A percentile compares a stretch with the other conserved stretches of the same genome.
Conservation (phyloP, 2,329 filamentous ascomycete species). For the Cryphonectria naterciae region DNA sequence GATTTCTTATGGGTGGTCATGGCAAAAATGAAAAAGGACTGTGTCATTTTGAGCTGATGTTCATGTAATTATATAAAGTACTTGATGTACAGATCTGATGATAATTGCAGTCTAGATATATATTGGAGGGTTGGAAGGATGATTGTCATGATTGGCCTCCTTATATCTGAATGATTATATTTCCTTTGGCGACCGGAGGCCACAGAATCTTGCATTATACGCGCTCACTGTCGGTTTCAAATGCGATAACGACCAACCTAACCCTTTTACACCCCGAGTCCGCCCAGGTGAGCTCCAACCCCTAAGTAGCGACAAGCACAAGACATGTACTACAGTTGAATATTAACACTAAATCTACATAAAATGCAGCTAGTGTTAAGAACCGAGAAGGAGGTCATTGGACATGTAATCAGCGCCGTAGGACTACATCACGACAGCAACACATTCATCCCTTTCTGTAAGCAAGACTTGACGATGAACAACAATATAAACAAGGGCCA, state of each 20-base stretch:
- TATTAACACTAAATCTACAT: background rate
- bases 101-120: too few relatives aligned
- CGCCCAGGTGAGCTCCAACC: background rate
- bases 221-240: background rate
- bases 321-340: background rate
- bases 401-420: background rate
- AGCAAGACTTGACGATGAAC: background rate
- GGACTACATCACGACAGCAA: too few relatives aligned
- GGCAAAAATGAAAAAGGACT: background rate
- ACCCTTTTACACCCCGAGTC: background rate
- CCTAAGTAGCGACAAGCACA: background rate
- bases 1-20: background rate
- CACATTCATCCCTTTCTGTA: background rate
- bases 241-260: background rate
- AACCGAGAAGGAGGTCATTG: background rate
- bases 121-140: background rate
- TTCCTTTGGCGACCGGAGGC: background rate
- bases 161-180: background rate
- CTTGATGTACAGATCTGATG: background rate
- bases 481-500: background rate
- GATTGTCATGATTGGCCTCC: background rate
- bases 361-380: background rate
- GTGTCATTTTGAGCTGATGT: background rate
- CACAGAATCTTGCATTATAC: background rate
- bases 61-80: background rate